Conservation (phyloP, 225 moss, liverwort and hornwort species). For the Antitrichia curtipendula region DNA sequence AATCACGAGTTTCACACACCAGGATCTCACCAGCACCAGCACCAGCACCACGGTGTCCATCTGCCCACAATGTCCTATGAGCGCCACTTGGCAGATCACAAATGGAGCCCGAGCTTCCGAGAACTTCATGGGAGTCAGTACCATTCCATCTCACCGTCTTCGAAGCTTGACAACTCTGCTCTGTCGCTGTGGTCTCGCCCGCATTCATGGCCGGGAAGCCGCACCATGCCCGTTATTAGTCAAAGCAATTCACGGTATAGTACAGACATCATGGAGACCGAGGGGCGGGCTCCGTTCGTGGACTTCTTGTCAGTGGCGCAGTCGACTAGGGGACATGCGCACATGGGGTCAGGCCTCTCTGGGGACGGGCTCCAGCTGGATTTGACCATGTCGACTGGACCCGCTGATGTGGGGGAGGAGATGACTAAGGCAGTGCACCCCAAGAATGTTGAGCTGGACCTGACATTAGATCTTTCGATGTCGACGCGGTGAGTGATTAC, state of each 20-base stretch:
- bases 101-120: background rate
- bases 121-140: background rate
- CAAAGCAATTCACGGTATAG: background rate
- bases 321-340: background rate
- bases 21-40: background rate
- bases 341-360: background rate
- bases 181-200: slow-evolving; percentile 7
- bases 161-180: background rate
- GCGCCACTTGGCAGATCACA: background rate
- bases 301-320: slow-evolving; percentile 28
- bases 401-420: background rate
- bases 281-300: slow-evolving; percentile 14
- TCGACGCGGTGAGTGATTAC: slow-evolving; percentile 1
- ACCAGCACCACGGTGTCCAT: background rate
- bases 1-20: background rate
- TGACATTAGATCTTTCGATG: slow-evolving; percentile 37
- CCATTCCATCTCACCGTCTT: background rate
- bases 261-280: background rate
- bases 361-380: slow-evolving; percentile 17
- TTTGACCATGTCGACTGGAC: slow-evolving; percentile 42
- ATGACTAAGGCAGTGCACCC: background rate
- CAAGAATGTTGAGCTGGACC: slow-evolving; percentile 12
- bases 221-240: background rate
- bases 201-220: slow-evolving; percentile 32
- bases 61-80: background rate